A percentile compares a stretch with the other conserved stretches of the same genome.
phyloP scores from a whole-genome alignment of 805 yeast species.

The Wickerhamomyces sydowiorum region DNA sequence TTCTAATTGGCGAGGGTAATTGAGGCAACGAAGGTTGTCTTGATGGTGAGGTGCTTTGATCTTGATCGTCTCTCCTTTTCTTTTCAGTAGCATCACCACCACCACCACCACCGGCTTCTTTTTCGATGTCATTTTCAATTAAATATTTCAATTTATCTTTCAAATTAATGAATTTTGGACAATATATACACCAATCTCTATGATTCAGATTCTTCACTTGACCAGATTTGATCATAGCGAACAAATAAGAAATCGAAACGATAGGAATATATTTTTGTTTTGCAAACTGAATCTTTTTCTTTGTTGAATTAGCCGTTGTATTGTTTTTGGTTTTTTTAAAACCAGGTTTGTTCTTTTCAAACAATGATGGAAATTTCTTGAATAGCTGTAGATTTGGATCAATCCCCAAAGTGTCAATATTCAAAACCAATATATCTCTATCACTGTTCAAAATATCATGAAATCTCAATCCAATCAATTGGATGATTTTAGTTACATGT shows the following conservation, averaged over 20 bases:
- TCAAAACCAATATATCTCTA: conserved; percentile 53
- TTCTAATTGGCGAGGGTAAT: conserved; percentile 50
- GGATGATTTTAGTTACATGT: conserved; percentile 62
- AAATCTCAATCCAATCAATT: conserved; percentile 45
- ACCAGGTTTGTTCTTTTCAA: conserved; percentile 5
- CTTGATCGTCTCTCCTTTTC: background rate
- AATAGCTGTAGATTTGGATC: conserved; percentile 31
- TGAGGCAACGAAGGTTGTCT: conserved; percentile 21
- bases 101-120: background rate
- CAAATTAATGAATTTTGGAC: conserved; percentile 30
- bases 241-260: conserved; percentile 47
- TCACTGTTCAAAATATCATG: conserved; percentile 41
- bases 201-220: conserved; percentile 36
- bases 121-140: background rate
- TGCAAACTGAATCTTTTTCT: conserved; percentile 52
- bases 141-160: conserved; percentile 22
- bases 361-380: conserved; percentile 27
- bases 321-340: conserved; percentile 16
- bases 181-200: conserved; percentile 50
- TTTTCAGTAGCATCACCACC: background rate
- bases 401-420: conserved; percentile 40
- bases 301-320: conserved; percentile 37
- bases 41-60: background rate
- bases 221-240: conserved; percentile 41
- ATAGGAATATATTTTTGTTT: conserved; percentile 53